These are phyloP conservation scores for Hansenula lynferdii DNA, from an alignment of 1,139 yeast species.

Conservation along the genomic window DNA sequence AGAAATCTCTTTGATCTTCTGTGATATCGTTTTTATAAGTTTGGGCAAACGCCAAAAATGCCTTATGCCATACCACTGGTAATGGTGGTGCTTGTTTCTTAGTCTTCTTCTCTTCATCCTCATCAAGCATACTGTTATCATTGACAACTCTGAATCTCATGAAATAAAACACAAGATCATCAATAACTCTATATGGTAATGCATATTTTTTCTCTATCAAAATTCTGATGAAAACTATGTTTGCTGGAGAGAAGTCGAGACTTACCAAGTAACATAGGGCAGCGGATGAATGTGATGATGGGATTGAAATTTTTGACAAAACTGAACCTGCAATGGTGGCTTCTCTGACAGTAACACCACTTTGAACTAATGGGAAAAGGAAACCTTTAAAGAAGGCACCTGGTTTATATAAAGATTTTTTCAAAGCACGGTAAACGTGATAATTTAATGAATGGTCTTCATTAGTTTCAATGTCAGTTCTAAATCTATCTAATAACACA, in stretches of 20 bases:
- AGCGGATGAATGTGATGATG: conserved; percentile 93
- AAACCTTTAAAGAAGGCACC: conserved; percentile 98
- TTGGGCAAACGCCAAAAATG: conserved; percentile 90
- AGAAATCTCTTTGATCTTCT: conserved; percentile 92
- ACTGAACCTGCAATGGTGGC: conserved; percentile 96
- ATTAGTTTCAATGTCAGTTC: conserved; percentile 75
- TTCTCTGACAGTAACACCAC: conserved; percentile 83
- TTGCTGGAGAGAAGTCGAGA: conserved; percentile 82
- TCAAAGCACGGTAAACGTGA: conserved; percentile 86
- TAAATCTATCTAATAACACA: conserved; percentile 79
- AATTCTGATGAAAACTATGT: conserved; percentile 85
- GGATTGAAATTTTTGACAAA: conserved; percentile 82
- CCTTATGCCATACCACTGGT: conserved; percentile 97
- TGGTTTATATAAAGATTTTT: conserved; percentile 92
- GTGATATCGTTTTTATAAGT: conserved; percentile 95
- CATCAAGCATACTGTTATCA: conserved; percentile 34
- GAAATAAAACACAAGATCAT: conserved; percentile 92
- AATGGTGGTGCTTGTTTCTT: conserved; percentile 53
- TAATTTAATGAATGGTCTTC: conserved; percentile 67
- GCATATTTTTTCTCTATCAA: conserved; percentile 94
- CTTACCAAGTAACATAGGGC: conserved; percentile 84
- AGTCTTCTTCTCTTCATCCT: conserved; percentile 33
- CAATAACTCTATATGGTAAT: conserved; percentile 92
- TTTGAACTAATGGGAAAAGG: conserved; percentile 81
- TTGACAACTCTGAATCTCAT: conserved; percentile 71